These are phyloP conservation scores for Pseudogymnoascus sp. DNA, from an alignment of 2,329 filamentous ascomycete genomes.

Conservation along the genomic window DNA sequence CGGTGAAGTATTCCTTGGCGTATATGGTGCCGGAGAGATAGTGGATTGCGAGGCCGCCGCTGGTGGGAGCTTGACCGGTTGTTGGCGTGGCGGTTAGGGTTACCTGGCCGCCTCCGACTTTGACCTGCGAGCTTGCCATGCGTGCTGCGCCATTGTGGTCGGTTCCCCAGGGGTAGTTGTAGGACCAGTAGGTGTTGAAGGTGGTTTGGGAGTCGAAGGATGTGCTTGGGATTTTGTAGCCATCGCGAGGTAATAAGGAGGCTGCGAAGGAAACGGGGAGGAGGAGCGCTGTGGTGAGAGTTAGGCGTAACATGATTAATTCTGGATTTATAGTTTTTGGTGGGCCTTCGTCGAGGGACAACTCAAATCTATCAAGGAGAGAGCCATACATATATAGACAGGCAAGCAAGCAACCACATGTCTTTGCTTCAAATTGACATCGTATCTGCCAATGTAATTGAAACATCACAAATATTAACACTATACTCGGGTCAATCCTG, in stretches of 20 bases:
- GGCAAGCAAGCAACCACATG: background rate
- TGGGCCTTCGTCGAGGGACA: background rate
- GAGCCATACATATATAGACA: background rate
- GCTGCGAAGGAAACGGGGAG: background rate
- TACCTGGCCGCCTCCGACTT: conserved; percentile 24
- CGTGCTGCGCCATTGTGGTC: conserved; percentile 52
- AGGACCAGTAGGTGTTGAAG: conserved; percentile 42
- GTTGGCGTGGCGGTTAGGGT: conserved; percentile 18
- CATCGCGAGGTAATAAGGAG: background rate
- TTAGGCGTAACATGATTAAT: background rate
- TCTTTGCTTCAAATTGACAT: background rate
- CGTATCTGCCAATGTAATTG: background rate
- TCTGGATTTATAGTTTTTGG: background rate
- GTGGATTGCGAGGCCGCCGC: conserved; percentile 36
- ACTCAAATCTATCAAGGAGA: background rate
- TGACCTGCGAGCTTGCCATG: conserved; percentile 43
- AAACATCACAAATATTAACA: background rate
- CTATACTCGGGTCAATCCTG: background rate
- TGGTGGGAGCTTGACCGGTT: conserved; percentile 24
- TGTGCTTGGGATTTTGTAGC: conserved; percentile 30
- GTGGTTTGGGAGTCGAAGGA: conserved; percentile 34
- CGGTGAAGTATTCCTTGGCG: conserved; percentile 36
- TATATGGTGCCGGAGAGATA: conserved; percentile 41
- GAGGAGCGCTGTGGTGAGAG: background rate
- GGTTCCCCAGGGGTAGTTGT: conserved; percentile 52